Percentiles rank a stretch among this genome's conserved stretches.
phyloP scores from a whole-genome alignment of 2,329 filamentous ascomycete species.

The Stagonosporopsis vannaccii region DNA sequence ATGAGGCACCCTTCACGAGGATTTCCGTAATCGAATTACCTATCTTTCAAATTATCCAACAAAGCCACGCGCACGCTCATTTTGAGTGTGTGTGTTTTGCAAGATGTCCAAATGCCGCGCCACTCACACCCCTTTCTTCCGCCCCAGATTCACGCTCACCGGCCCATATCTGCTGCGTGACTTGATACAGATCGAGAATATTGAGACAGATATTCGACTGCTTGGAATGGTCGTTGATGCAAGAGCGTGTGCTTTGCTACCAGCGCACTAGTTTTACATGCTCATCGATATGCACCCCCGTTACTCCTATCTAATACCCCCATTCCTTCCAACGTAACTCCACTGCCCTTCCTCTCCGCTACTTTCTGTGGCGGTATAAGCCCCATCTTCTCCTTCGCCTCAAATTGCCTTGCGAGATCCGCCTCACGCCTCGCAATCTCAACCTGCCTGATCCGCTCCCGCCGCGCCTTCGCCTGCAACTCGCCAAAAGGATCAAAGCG shows the following conservation, averaged over 20 bases:
- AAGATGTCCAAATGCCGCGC: no score
- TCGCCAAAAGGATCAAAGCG: constrained; percentile 50
- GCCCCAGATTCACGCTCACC: no score
- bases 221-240: background rate
- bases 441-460: constrained; percentile 36
- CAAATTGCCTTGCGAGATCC: constrained; percentile 25
- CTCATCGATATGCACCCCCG: constrained; percentile 22
- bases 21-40: no score
- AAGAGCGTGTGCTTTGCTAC: background rate
- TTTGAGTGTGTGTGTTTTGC: no score
- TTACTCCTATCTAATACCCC: constrained; percentile 37
- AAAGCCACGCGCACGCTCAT: no score
- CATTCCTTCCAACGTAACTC: constrained; percentile 33
- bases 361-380: constrained; percentile 23
- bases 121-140: no score
- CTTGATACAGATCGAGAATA: no score
- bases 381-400: constrained; percentile 41
- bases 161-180: no score
- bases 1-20: background rate
- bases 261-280: background rate
- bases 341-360: constrained; percentile 32
- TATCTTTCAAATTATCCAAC: no score
- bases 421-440: constrained; percentile 35
- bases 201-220: background rate
- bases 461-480: constrained; percentile 41